Conservation (phyloP, 192 early-diverging fungal genomes). For the Rhizophagus prolifer region DNA sequence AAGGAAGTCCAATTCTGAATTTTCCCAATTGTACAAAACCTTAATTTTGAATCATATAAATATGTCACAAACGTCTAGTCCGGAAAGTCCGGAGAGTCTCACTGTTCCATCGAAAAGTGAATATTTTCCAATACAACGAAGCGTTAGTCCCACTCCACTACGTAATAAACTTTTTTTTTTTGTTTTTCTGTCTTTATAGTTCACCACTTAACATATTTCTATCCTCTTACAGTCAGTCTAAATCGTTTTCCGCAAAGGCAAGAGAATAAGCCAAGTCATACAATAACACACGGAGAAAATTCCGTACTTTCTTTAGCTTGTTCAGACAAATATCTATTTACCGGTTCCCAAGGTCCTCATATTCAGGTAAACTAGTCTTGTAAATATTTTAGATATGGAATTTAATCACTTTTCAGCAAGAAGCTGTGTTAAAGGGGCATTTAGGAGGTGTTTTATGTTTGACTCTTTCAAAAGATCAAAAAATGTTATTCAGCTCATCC, state of each 20-base stretch:
- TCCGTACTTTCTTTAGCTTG: conserved; percentile 66
- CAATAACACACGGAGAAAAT: conserved; percentile 51
- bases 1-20: too few species aligned
- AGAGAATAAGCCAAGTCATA: conserved; percentile 44
- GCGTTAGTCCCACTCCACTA: neutral
- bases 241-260: conserved; percentile 34
- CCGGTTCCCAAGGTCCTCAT: conserved; percentile 63
- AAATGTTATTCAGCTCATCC: conserved; percentile 54
- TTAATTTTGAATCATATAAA: too few species aligned
- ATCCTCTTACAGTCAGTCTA: conserved; percentile 33
- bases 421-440: conserved; percentile 50
- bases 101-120: neutral
- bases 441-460: conserved; percentile 49
- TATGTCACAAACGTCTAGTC: neutral
- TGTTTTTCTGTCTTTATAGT: neutral
- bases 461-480: conserved; percentile 46
- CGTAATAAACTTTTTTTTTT: neutral
- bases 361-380: conserved; percentile 57
- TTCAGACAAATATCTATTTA: conserved; percentile 57
- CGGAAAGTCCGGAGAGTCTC: neutral
- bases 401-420: conserved; percentile 48
- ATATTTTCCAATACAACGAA: neutral
- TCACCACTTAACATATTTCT: neutral
- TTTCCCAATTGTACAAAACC: too few species aligned
- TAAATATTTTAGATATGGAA: conserved; percentile 46